Evolutionary conservation across 106 monocot genomes (phyloP).

Genomic region (Allium fistulosum): DNA sequence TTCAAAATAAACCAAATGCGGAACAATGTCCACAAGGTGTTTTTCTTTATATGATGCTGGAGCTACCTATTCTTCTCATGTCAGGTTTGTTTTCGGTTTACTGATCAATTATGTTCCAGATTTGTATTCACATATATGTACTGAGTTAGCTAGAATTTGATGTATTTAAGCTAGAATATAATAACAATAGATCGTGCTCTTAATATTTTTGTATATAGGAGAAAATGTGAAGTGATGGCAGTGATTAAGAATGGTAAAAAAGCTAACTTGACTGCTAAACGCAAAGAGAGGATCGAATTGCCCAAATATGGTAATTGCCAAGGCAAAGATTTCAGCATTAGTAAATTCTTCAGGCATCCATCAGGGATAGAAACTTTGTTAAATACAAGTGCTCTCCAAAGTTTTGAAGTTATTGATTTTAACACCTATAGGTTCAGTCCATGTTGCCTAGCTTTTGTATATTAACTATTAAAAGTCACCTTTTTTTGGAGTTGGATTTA

Average conservation of each 20-base stretch:
- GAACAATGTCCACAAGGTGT: too few relatives aligned
- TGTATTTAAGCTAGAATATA: too few relatives aligned
- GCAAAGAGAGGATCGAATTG: constrained; percentile 41
- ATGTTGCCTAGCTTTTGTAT: background rate
- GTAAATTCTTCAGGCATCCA: constrained; percentile 54
- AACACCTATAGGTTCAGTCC: constrained; percentile 45
- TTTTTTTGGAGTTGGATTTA: background rate
- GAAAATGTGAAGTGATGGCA: background rate
- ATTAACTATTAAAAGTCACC: background rate
- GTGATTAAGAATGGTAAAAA: background rate
- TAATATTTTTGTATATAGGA: background rate
- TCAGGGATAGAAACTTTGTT: constrained; percentile 65
- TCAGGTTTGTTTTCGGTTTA: too few relatives aligned
- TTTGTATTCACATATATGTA: too few relatives aligned
- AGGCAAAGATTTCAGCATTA: constrained; percentile 14
- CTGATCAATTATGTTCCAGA: too few relatives aligned
- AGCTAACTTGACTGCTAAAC: constrained; percentile 34
- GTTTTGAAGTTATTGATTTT: constrained; percentile 29
- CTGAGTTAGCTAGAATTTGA: too few relatives aligned
- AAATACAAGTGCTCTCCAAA: constrained; percentile 53
- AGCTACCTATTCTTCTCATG: too few relatives aligned
- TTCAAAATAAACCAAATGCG: too few relatives aligned
- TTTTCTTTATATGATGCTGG: too few relatives aligned
- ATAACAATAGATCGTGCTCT: too few relatives aligned
- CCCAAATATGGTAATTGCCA: constrained; percentile 11